These are phyloP conservation scores for Pichia norvegensis DNA, from an alignment of 1,139 yeast genomes.

Conservation along the genomic window DNA sequence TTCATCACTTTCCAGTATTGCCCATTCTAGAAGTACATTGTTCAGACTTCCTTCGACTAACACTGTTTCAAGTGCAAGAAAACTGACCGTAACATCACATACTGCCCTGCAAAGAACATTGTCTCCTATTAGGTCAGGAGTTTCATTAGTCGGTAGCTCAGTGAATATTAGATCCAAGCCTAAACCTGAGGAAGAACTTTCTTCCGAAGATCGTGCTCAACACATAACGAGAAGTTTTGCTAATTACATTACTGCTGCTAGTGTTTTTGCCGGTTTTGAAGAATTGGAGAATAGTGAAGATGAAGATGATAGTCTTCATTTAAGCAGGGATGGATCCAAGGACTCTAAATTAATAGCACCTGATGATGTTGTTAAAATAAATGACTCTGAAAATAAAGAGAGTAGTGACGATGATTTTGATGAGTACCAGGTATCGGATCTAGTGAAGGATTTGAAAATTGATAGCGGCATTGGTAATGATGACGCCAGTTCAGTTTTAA, in stretches of 20 bases:
- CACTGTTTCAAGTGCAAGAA: slow-evolving; percentile 1
- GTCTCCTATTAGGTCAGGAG: slow-evolving; percentile 10
- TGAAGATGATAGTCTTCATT: not conserved
- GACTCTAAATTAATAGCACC: slow-evolving; percentile 1
- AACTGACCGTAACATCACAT: slow-evolving; percentile 18
- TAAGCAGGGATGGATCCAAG: not conserved
- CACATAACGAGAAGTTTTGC: slow-evolving; percentile 41
- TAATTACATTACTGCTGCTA: slow-evolving; percentile 44
- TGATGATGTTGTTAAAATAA: not conserved
- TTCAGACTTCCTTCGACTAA: not conserved
- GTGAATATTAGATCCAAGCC: not conserved
- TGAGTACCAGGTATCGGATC: no score
- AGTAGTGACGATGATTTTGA: not conserved
- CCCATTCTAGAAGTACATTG: not conserved
- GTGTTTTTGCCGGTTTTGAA: slow-evolving; percentile 43
- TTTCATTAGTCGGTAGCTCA: not conserved
- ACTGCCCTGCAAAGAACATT: slow-evolving; percentile 15
- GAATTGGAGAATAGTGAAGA: slow-evolving; percentile 21
- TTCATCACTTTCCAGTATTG: not conserved
- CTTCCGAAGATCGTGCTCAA: slow-evolving; percentile 19
- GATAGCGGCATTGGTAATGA: not conserved
- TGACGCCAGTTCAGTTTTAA: not conserved
- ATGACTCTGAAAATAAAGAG: not conserved
- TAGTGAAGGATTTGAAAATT: no score
- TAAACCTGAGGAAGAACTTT: not conserved